Evolutionary conservation across 2,329 filamentous ascomycete species (phyloP), one percentile per base, ranked within the genome.

Genomic region (Talaromyces atroroseus): DNA sequence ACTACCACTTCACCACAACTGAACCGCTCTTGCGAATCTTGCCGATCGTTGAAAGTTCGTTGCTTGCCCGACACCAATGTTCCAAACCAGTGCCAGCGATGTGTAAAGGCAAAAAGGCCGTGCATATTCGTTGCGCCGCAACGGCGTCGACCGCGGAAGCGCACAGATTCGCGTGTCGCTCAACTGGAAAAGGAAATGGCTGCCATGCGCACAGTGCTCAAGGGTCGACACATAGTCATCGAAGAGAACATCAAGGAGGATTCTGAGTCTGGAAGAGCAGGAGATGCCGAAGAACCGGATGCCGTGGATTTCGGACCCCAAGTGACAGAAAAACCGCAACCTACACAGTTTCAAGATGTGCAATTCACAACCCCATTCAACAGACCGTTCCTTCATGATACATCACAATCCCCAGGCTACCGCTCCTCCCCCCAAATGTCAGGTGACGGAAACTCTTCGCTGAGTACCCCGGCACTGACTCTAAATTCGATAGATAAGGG

Each of bases 161-260:
- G 69, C 36, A 72, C 69, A 2, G 69, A 72, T 52, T 70, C 69
- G 12, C 63, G 69, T 16, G 69, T 72, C 10, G 69, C 69, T 6
- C 69, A 72, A 52, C 49, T 72, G 38, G 69, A 72, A 57, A 68
- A 62, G 52, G 69, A 72, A 54, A 72, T 72, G 69, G 67, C 68
- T 10, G 63, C 68, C 56, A 71, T 72, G 69, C 69, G 69, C 38
- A 68, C 68, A 12, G 60, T 70, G 18, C 61, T 72, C 20, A 71
- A 70, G 53, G 68, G 65, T 50, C 57, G 46, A 24, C 67, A 64
- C 2, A 59, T 71, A 10, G 62, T 59, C 2, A 59, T 58, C 16
- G 61, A 67, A 29, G 68, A 70, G 42, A 68, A 62, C 40, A 61
- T 65, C 20, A 61, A 68, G 34, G 64, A 67, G 32, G 56, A 54